Conservation (phyloP, 305 asterid species). For the Fraxinus sp. region DNA sequence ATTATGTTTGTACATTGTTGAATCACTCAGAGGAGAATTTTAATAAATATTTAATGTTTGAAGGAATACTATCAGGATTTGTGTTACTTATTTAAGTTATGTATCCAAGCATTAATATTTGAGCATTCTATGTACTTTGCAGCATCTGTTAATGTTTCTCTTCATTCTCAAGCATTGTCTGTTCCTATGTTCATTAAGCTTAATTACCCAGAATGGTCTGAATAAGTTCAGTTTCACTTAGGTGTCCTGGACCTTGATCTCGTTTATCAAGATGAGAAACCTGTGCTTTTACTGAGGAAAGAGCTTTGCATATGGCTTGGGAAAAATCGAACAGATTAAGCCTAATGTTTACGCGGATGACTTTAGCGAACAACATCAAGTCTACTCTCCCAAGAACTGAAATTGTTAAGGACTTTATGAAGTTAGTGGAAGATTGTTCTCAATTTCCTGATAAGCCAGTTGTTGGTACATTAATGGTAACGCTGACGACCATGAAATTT, state of each 20-base stretch:
- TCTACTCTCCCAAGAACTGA: not conserved
- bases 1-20: no score
- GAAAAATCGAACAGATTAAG: not conserved
- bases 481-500: not conserved
- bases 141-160: not conserved
- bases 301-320: not conserved
- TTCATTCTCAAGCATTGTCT: not conserved
- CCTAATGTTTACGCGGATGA: not conserved
- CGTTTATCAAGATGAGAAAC: not conserved
- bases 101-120: not conserved
- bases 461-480: not conserved
- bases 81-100: no score
- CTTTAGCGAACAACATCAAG: not conserved
- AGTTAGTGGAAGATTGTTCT: not conserved
- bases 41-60: no score
- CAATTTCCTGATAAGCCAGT: not conserved
- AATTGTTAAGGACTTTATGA: not conserved
- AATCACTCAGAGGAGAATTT: no score
- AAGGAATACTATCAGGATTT: no score
- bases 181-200: not conserved
- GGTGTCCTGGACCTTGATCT: not conserved
- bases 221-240: not conserved
- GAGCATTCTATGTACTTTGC: not conserved
- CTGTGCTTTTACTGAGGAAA: slow-evolving; percentile 3
- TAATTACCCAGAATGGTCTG: not conserved